Evolutionary conservation across 331 rosid species (phyloP).

Genomic region (Spiraea crenata): DNA sequence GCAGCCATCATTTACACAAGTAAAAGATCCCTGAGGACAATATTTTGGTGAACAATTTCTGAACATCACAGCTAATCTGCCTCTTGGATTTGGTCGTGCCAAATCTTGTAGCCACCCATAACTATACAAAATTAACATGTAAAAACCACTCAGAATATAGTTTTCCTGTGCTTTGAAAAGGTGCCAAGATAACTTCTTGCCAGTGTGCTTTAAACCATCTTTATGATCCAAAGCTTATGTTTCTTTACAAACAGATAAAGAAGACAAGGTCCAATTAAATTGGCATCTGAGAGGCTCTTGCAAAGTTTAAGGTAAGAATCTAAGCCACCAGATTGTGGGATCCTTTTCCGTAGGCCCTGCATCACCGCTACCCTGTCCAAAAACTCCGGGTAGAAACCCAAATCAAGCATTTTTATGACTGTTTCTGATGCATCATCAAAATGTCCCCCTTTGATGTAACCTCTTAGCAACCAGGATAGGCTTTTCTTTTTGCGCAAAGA

Average conservation of each 20-base stretch:
- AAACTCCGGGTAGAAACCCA: constrained; percentile 71
- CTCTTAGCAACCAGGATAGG: constrained; percentile 81
- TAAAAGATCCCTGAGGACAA: constrained; percentile 5
- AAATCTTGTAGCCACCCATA: constrained; percentile 8
- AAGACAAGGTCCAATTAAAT: constrained; percentile 75
- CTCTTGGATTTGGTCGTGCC: constrained; percentile 14
- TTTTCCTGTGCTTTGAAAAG: constrained; percentile 6
- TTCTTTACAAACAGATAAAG: constrained; percentile 75
- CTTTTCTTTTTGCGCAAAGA: constrained; percentile 67
- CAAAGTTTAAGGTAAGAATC: constrained; percentile 75
- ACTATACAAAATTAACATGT: constrained; percentile 37
- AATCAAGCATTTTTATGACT: constrained; percentile 70
- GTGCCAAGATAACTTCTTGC: not conserved
- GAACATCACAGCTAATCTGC: constrained; percentile 1
- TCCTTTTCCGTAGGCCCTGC: constrained; percentile 73
- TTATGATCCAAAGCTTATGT: constrained; percentile 79
- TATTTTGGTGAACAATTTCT: constrained; percentile 2
- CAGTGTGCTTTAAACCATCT: constrained; percentile 49
- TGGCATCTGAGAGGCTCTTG: constrained; percentile 72
- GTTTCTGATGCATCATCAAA: constrained; percentile 79
- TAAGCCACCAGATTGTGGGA: constrained; percentile 52
- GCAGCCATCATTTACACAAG: constrained; percentile 26
- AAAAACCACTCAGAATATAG: constrained; percentile 16
- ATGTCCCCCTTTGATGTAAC: constrained; percentile 92
- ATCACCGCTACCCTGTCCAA: constrained; percentile 84